Conservation (phyloP, 257 asterid species). For the Agastache rugosa region DNA sequence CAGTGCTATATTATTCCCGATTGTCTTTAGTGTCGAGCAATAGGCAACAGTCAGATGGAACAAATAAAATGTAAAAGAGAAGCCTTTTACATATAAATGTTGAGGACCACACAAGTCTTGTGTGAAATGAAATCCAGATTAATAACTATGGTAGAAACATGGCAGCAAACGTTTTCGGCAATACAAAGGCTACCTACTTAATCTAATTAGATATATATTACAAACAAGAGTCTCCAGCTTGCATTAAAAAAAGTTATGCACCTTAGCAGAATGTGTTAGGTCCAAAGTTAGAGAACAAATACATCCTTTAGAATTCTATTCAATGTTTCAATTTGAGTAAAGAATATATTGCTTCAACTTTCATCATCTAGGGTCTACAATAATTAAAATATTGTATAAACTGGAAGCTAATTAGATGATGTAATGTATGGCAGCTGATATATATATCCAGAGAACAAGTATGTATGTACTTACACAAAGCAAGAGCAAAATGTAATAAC, state of each 20-base stretch:
- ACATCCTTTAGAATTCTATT: neutral
- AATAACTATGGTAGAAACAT: conserved; percentile 31
- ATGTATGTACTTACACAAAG: too few relatives aligned
- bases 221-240: conserved; percentile 17
- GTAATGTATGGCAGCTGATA: conserved; percentile 17
- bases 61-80: conserved; percentile 34
- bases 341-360: neutral
- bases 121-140: neutral
- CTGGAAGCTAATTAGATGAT: conserved; percentile 17
- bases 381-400: neutral
- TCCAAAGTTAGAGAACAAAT: neutral
- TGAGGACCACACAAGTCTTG: conserved; percentile 33
- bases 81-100: conserved; percentile 14
- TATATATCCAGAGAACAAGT: too few relatives aligned
- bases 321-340: neutral
- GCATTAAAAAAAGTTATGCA: neutral
- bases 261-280: conserved; percentile 23
- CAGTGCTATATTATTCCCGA: conserved; percentile 25
- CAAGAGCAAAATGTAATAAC: conserved; percentile 1
- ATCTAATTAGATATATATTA: conserved; percentile 17
- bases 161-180: conserved; percentile 22
- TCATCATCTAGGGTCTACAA: conserved; percentile 8
- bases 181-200: conserved; percentile 9
- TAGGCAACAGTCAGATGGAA: conserved; percentile 28
- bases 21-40: conserved; percentile 23